phyloP scores from a whole-genome alignment of 2,329 filamentous ascomycete species.

The Myriosclerotinia duriaeana region DNA sequence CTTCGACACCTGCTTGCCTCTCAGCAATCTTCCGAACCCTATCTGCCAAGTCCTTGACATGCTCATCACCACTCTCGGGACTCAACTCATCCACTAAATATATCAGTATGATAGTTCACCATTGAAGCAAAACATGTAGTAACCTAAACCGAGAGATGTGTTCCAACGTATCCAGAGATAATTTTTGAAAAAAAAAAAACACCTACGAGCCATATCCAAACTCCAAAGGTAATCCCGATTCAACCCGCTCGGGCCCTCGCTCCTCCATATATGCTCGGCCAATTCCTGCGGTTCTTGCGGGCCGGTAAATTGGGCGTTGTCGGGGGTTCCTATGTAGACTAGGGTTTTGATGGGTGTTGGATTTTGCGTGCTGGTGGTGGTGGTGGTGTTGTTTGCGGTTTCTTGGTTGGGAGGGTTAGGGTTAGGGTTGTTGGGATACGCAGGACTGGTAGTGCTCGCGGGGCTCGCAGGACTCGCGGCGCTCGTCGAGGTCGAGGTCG shows the following conservation, averaged over 20 bases:
- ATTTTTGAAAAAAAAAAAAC: neutral
- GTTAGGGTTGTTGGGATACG: too few species aligned
- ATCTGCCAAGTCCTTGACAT: conserved; percentile 78
- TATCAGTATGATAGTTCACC: neutral
- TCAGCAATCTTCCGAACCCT: conserved; percentile 66
- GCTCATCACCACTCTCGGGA: conserved; percentile 74
- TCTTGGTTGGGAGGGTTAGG: too few species aligned
- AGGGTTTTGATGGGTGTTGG: conserved; percentile 53
- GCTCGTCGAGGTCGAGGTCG: conserved; percentile 37
- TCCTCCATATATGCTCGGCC: conserved; percentile 76
- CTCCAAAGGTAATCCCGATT: conserved; percentile 88
- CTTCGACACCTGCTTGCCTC: conserved; percentile 28
- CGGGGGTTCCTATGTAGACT: conserved; percentile 91
- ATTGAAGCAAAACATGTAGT: neutral
- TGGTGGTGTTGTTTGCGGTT: neutral
- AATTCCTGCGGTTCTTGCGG: conserved; percentile 75
- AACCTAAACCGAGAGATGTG: neutral
- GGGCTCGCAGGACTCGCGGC: conserved; percentile 36
- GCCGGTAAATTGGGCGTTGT: conserved; percentile 88
- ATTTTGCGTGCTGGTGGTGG: conserved; percentile 39
- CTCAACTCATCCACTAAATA: conserved; percentile 63
- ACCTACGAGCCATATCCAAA: conserved; percentile 63
- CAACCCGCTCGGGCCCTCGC: conserved; percentile 78
- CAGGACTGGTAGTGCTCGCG: conserved; percentile 24
- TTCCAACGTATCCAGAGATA: neutral